phyloP scores from a whole-genome alignment of 2,329 filamentous ascomycete genomes.

The Apiospora hydei region DNA sequence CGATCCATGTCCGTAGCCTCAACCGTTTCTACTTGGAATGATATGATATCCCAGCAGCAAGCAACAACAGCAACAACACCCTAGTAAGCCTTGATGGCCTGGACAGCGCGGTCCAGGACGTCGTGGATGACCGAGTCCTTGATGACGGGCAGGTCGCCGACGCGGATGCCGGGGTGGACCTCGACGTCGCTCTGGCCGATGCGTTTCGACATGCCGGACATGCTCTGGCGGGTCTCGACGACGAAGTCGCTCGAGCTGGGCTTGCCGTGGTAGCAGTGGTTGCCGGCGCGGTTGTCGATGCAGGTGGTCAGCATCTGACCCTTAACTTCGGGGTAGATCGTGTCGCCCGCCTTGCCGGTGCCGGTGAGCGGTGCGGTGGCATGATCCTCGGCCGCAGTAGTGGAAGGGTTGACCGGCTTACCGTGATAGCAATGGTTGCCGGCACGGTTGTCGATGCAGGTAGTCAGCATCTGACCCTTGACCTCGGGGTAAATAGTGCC shows the following conservation, averaged over 20 bases:
- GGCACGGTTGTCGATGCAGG: not conserved
- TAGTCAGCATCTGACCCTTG: not conserved
- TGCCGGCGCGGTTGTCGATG: not conserved
- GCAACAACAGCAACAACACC: not conserved
- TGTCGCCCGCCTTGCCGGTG: not conserved
- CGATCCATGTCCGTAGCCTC: not conserved
- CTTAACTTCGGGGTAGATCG: not conserved
- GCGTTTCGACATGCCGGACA: conserved; percentile 23
- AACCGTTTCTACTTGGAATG: not conserved
- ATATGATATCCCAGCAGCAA: not conserved
- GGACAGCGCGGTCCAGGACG: not conserved
- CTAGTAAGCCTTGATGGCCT: conserved; percentile 19
- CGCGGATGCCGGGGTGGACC: not conserved
- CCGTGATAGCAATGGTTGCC: not conserved
- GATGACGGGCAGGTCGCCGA: conserved; percentile 1
- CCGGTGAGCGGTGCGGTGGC: not conserved
- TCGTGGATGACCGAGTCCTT: conserved; percentile 21
- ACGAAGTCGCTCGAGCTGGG: not conserved
- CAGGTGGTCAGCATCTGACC: not conserved
- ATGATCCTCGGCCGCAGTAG: no score
- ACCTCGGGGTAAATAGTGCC: not conserved
- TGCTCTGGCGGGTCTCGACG: conserved; percentile 22
- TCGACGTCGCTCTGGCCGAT: not conserved
- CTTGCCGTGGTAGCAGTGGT: not conserved
- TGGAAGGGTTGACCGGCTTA: not conserved